These are phyloP conservation scores for Rugiboletus extremiorientalis DNA, from an alignment of 1,284 basidiomycete species.

Conservation along the genomic window DNA sequence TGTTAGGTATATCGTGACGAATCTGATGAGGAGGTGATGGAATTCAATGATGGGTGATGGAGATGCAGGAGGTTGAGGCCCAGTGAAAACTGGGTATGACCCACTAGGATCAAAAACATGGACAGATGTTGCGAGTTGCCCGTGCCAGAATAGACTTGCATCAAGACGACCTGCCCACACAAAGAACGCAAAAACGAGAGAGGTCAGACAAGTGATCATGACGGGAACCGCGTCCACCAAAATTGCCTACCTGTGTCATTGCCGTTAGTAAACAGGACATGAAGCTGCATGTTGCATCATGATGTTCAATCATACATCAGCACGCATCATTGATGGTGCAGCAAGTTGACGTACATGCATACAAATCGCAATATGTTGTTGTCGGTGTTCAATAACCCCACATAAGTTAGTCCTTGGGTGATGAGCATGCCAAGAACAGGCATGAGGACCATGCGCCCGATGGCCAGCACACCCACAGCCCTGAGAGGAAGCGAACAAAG, in stretches of 20 bases:
- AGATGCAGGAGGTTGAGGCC: too few species aligned
- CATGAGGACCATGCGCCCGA: slow-evolving; percentile 64
- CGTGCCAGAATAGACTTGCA: slow-evolving; percentile 65
- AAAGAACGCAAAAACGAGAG: background rate
- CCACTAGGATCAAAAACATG: slow-evolving; percentile 63
- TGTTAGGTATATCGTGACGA: too few species aligned
- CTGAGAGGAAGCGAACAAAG: slow-evolving; percentile 61
- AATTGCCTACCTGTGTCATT: slow-evolving; percentile 50
- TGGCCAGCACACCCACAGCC: slow-evolving; percentile 61
- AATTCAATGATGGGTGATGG: too few species aligned
- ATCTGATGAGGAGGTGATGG: too few species aligned
- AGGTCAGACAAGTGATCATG: background rate
- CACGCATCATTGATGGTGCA: background rate
- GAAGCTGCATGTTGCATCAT: slow-evolving; percentile 41
- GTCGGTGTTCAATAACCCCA: slow-evolving; percentile 49
- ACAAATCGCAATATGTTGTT: slow-evolving; percentile 69
- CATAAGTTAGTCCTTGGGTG: slow-evolving; percentile 50
- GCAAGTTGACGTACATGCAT: slow-evolving; percentile 54
- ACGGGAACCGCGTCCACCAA: background rate
- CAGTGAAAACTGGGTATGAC: too few species aligned
- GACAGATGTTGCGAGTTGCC: slow-evolving; percentile 62
- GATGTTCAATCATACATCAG: too few species aligned
- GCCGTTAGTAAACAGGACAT: slow-evolving; percentile 66
- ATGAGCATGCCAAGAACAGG: slow-evolving; percentile 72
- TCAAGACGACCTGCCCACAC: slow-evolving; percentile 50